Conservation (phyloP, 2,329 filamentous ascomycete species). For the Colletotrichum graminicola region DNA sequence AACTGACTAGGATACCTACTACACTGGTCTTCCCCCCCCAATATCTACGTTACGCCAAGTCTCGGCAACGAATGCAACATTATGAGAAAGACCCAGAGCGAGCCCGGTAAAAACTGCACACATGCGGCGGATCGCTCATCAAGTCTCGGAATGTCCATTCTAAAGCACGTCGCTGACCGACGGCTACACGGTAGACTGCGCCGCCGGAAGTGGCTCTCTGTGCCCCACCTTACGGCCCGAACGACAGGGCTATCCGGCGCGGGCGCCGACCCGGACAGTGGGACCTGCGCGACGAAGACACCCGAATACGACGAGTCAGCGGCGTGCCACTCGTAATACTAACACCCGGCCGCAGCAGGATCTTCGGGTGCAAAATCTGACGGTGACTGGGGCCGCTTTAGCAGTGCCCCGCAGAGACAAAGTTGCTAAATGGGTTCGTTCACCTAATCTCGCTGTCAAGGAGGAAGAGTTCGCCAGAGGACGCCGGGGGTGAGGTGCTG, state of each 20-base stretch:
- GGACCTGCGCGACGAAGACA: not conserved
- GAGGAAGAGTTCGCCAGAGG: not conserved
- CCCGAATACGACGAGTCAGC: not conserved
- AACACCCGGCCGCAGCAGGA: not conserved
- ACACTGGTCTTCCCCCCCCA: not conserved
- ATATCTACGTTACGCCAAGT: not conserved
- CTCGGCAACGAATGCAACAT: not conserved
- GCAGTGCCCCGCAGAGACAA: not conserved
- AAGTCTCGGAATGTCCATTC: not conserved
- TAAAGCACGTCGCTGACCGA: not conserved
- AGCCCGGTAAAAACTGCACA: no score
- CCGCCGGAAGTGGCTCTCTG: not conserved
- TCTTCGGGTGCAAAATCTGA: not conserved
- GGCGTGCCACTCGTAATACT: not conserved
- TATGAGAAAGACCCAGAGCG: not conserved
- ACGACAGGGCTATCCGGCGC: not conserved
- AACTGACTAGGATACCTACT: not conserved
- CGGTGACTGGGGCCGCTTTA: not conserved
- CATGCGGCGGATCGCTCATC: not conserved
- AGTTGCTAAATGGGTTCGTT: no score
- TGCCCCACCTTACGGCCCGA: constrained; percentile 1
- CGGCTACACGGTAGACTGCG: not conserved
- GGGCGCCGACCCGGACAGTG: not conserved
- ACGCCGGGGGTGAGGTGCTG: no score
- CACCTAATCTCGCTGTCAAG: not conserved